Conservation (phyloP, 2,329 filamentous ascomycete species). For the Pyricularia sp. region DNA sequence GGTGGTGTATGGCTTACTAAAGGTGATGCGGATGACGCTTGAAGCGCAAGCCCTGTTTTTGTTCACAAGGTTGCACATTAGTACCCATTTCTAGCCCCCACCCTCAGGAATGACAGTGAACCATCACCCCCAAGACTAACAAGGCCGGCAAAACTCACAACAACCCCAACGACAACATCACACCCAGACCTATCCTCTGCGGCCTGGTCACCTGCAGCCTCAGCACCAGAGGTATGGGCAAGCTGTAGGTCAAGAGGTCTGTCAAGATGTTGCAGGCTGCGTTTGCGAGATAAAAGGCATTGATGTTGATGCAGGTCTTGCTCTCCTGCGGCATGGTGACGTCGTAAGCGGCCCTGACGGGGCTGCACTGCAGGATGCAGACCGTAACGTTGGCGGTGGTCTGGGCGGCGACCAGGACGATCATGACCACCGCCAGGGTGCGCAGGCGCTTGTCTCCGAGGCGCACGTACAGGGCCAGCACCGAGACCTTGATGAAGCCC, state of each 20-base stretch:
- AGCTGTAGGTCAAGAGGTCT: constrained; percentile 21
- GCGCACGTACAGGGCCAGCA: constrained; percentile 27
- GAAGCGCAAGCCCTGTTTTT: not conserved
- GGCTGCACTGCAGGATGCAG: not conserved
- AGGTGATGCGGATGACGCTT: constrained; percentile 1
- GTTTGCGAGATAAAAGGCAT: constrained; percentile 11
- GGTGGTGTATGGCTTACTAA: not conserved
- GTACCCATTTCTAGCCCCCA: not conserved
- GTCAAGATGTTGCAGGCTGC: constrained; percentile 19
- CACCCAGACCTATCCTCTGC: not conserved
- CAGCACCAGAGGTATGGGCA: constrained; percentile 31
- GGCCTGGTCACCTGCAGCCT: constrained; percentile 20
- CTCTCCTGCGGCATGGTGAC: not conserved
- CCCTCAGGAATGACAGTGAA: too few relatives aligned
- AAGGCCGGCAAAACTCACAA: not conserved
- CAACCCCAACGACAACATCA: not conserved
- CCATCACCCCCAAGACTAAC: not conserved
- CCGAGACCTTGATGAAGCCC: constrained; percentile 25
- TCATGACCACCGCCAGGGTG: constrained; percentile 57
- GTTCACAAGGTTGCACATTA: not conserved
- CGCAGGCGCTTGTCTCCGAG: constrained; percentile 13
- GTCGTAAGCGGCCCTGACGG: not conserved
- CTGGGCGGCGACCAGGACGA: constrained; percentile 68
- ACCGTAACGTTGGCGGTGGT: constrained; percentile 53
- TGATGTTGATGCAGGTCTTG: constrained; percentile 7